Conservation (phyloP, 192 early-diverging fungal genomes). For the Mortierella alpina region DNA sequence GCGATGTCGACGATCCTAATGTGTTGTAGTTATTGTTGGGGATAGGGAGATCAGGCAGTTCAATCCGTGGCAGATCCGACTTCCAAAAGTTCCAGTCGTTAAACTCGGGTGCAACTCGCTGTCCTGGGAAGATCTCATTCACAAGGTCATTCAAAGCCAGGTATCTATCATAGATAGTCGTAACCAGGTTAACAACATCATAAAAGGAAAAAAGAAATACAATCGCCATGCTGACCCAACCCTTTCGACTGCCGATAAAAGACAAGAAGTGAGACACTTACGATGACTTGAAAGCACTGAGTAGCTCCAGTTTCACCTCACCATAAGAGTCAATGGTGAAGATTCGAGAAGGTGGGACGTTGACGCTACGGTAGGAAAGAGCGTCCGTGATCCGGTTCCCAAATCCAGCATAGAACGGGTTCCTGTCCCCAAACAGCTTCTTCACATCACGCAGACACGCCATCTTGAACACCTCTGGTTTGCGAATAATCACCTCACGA, state of each 20-base stretch:
- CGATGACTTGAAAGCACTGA: conserved; percentile 86
- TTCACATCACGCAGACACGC: conserved; percentile 92
- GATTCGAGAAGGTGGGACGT: conserved; percentile 92
- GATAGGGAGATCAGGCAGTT: conserved; percentile 56
- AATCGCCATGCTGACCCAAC: not conserved
- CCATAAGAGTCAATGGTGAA: conserved; percentile 96
- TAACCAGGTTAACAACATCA: not conserved
- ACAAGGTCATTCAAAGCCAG: conserved; percentile 92
- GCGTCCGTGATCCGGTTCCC: conserved; percentile 98
- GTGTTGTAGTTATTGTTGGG: conserved; percentile 32
- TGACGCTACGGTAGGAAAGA: conserved; percentile 92
- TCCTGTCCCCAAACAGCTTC: conserved; percentile 82
- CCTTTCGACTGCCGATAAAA: not conserved
- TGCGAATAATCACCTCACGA: conserved; percentile 93
- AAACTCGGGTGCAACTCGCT: conserved; percentile 72
- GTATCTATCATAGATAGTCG: conserved; percentile 48
- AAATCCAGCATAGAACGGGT: conserved; percentile 96
- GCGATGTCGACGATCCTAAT: conserved; percentile 25
- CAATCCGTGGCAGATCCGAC: conserved; percentile 59
- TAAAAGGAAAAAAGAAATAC: not conserved
- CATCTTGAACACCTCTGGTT: conserved; percentile 98
- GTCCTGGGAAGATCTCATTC: conserved; percentile 92
- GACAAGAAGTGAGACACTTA: conserved; percentile 53
- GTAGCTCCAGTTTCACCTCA: conserved; percentile 90
- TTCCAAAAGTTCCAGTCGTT: conserved; percentile 92